Evolutionary conservation across 768 basidiomycete species (phyloP), one percentile per base, ranked within the genome.

Genomic region (Boletus huronensis): DNA sequence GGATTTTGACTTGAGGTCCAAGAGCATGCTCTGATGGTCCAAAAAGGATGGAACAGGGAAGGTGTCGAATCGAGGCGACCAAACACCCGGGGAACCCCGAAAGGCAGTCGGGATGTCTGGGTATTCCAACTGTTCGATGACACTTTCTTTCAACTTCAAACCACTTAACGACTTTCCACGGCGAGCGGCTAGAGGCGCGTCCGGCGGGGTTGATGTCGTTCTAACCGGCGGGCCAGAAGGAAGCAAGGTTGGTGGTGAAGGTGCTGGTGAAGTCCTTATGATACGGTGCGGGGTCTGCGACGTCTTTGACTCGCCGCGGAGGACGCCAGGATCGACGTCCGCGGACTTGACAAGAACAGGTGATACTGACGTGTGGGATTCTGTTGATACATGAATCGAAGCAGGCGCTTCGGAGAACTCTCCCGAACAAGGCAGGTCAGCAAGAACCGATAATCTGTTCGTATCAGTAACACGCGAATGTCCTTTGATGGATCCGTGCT

Each of bases 81-180:
- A 69, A 21, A 63, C 50, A 7, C 67, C 59, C 0, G 73, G 65
- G 4, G 75, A 74, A 14, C 75, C 73, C 14, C 70, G 66, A 63
- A 78, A 78, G 7, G 77, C 72, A 16, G 72, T 75, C 6, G 76
- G 77, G 14, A 78, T 74, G 48, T 71, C 71, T 21, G 77, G 76
- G 52, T 78, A 78, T 7, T 67, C 57, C 56, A 60, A 16, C 16
- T 55, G 54, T 44, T 64, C 54, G 41, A 61, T 58, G 35, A 53
- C 60, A 38, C 32, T 40, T 17, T 42, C 55, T 43, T 52, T 71
- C 52, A 58, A 52, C 51, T 51, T 70, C 36, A 76, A 57, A 19
- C 59, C 45, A 21, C 67, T 72, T 4, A 70, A 54, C 34, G 68
- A 64, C 62, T 69, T 67, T 40, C 77, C 77, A 32, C 77, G 71